Evolutionary conservation across 768 basidiomycete genomes (phyloP), one percentile per base, ranked within the genome.

Genomic region (Leccinum boreale): DNA sequence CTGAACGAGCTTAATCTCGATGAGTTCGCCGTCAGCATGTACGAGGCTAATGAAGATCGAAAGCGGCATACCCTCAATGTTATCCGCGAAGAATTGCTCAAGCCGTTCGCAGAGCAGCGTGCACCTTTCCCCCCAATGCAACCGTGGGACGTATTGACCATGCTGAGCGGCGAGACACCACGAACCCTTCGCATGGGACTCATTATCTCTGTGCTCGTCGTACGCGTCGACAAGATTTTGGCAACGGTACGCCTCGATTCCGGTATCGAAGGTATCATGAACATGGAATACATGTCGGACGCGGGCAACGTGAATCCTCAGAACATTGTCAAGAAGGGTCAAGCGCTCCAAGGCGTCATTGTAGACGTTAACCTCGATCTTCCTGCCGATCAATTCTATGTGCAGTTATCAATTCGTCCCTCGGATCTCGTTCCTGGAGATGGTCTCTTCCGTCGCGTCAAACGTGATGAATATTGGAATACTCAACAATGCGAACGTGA

Each of bases 21-120:
- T 68, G 95, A 98, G 69, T 98, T 98, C 67, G 97, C 96, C 12
- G 85, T 89, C 73, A 95, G 90, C 71, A 84, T 98, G 63, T 89
- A 85, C 66, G 85, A 91, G 69, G 85, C 88, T 44, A 87, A 91
- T 72, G 77, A 87, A 62, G 87, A 93, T 59, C 84, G 86, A 69
- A 98, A 97, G 73, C 89, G 95, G 9, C 85, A 94, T 63, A 92
- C 91, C 0, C 80, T 99, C 44, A 88, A 92, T 69, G 79, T 92
- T 59, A 97, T 98, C 67, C 88, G 90, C 36, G 83, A 85, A 53
- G 97, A 99, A 70, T 75, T 98, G 11, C 76, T 92, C 52, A 74
- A 76, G 19, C 93, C 95, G 4, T 97, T 89, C 67, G 78, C 82
- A 23, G 97, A 99, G 68, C 75, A 79, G 58, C 84, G 97, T 50